These are phyloP conservation scores for Mortierella sp. DNA, from an alignment of 371 early-diverging fungal species.

Conservation along the genomic window DNA sequence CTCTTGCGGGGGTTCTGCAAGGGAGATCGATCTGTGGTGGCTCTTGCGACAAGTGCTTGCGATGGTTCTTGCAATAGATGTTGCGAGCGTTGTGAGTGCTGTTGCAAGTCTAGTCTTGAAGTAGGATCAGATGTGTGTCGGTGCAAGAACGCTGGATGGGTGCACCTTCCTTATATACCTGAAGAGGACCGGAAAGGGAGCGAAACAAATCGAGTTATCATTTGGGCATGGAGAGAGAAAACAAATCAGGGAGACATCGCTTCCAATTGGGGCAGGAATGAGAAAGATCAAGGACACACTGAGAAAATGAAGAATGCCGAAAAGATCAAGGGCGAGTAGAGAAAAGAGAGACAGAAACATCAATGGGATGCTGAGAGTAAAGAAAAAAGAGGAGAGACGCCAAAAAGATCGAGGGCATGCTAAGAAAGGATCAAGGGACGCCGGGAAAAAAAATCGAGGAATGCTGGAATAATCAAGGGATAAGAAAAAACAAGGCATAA, in stretches of 20 bases:
- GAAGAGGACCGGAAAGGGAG: no score
- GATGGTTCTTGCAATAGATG: neutral
- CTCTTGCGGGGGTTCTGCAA: no score
- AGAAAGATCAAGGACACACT: neutral
- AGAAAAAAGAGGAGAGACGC: neutral
- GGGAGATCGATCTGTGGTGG: no score
- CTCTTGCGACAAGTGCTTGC: neutral
- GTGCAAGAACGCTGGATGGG: neutral
- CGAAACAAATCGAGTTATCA: no score
- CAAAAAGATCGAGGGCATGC: neutral
- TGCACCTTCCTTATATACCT: neutral
- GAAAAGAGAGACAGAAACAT: neutral
- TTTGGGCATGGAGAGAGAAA: no score
- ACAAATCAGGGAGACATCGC: neutral
- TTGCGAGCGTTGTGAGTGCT: conserved; percentile 1
- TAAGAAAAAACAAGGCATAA: no score
- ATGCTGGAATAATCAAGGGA: no score
- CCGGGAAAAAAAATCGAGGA: neutral
- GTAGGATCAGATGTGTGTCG: neutral
- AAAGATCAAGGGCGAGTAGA: neutral
- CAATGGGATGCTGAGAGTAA: neutral
- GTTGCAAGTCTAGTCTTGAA: neutral
- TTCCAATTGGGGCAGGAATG: no score
- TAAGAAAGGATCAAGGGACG: neutral
- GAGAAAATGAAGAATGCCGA: no score